These are phyloP conservation scores for Sporothrix pallida DNA, from an alignment of 2,329 filamentous ascomycete genomes.

Conservation along the genomic window DNA sequence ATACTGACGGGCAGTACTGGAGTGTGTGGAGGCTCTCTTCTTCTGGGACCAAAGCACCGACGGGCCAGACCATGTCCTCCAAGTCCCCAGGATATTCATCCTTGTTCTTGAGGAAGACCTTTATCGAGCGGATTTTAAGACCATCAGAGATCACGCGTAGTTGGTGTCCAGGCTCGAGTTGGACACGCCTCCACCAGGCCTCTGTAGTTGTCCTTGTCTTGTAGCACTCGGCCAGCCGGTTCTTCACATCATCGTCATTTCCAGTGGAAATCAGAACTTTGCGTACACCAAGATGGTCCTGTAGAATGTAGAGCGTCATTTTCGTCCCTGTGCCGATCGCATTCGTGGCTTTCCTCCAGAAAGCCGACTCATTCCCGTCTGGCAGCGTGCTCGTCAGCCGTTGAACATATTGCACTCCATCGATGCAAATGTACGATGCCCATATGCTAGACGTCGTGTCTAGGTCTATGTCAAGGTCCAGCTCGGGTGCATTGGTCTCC, in stretches of 20 bases:
- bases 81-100: background rate
- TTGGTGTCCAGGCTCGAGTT: too few species aligned
- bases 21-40: background rate
- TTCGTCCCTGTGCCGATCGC: background rate
- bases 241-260: background rate
- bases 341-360: too few species aligned
- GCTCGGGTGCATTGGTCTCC: background rate
- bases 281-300: conserved; percentile 25
- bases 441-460: background rate
- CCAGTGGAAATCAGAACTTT: conserved; percentile 17
- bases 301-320: background rate
- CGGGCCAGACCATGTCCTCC: too few species aligned
- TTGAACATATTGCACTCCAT: conserved; percentile 21
- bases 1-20: too few species aligned
- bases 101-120: background rate
- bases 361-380: background rate
- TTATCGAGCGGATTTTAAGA: too few species aligned
- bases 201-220: background rate
- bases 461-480: background rate
- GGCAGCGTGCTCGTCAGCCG: conserved; percentile 12
- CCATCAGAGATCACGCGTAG: too few species aligned
- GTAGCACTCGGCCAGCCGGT: background rate
- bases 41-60: too few species aligned
- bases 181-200: too few species aligned
- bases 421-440: conserved; percentile 23